Evolutionary conservation across 768 basidiomycete species (phyloP), one percentile per base, ranked within the genome.

Genomic region (Pulveroboletus frians): DNA sequence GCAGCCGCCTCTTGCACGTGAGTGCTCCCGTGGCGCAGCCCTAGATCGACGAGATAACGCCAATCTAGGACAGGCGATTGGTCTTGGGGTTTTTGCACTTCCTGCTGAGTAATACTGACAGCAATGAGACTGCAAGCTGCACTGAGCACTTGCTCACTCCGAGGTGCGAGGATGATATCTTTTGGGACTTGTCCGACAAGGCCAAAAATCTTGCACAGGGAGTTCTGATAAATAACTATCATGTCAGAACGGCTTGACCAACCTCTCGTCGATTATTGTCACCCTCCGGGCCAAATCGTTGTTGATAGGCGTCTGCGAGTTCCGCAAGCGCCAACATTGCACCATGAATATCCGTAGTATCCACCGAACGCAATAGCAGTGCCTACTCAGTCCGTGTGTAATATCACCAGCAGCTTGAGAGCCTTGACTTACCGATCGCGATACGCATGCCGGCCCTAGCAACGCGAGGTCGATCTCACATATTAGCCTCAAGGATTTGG

Each of bases 1-100:
- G 91, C 85, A 30, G 85, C 89, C 8, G 84, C 81, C 56, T 88
- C 82, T 67, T 94, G 94, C 3, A 88, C 88, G 14, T 67, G 59
- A 2, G 63, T 58, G 39, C 70, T 78, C 51, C 82, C 74, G 62
- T 89, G 83, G 66, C 84, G 87, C 50, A 94, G 71, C 15, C 84
- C 81, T 47, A 76, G 70, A 58, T 92, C 84, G 34, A 93, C 67
- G 36, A 95, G 69, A 36, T 75, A 71, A 46, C 73, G 71, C 91
- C 91, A 94, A 50, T 75, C 67, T 4, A 81, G 77, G 14, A 78
- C 73, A 34, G 72, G 68, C 11, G 78, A 71, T 36, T 61, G 59
- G 20, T 71, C 54, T 43, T 70, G 61, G 13, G 70, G 52, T 18
- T 49, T 49, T n/a, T 69, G 66, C 48, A 78, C 71, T 56, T 86